Percentiles rank a stretch among this genome's conserved stretches.
phyloP scores from a whole-genome alignment of 371 early-diverging fungal species.

The Umbelopsis sp. region DNA sequence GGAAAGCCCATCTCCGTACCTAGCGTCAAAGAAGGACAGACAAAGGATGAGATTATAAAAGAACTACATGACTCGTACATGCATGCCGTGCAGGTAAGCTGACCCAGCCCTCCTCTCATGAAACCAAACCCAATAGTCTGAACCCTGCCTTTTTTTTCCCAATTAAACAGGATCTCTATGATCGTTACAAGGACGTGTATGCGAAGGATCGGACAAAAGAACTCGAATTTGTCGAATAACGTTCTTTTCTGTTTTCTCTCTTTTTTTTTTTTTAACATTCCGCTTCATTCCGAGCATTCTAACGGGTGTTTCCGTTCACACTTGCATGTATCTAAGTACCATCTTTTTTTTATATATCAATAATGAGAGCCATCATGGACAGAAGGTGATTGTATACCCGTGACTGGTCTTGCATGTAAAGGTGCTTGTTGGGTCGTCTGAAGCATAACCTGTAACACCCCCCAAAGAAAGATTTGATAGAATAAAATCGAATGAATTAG shows the following conservation, averaged over 20 bases:
- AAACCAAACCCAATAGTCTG: not conserved
- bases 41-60: constrained; percentile 52
- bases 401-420: constrained; percentile 1
- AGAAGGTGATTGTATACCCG: not conserved
- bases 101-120: too few species aligned
- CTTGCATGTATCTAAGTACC: not conserved
- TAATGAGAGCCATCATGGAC: not conserved
- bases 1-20: constrained; percentile 73
- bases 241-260: not conserved
- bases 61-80: constrained; percentile 57
- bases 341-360: too few species aligned
- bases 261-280: not conserved
- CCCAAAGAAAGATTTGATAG: not conserved
- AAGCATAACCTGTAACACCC: not conserved
- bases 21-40: constrained; percentile 42
- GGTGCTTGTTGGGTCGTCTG: not conserved
- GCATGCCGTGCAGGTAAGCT: constrained; percentile 40
- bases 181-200: constrained; percentile 75
- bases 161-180: constrained; percentile 45
- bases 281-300: not conserved
- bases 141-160: not conserved
- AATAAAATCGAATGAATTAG: too few species aligned
- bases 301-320: not conserved
- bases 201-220: constrained; percentile 65
- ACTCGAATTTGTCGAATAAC: constrained; percentile 28